phyloP scores from a whole-genome alignment of 331 rosid species.

The Malus hybrid region DNA sequence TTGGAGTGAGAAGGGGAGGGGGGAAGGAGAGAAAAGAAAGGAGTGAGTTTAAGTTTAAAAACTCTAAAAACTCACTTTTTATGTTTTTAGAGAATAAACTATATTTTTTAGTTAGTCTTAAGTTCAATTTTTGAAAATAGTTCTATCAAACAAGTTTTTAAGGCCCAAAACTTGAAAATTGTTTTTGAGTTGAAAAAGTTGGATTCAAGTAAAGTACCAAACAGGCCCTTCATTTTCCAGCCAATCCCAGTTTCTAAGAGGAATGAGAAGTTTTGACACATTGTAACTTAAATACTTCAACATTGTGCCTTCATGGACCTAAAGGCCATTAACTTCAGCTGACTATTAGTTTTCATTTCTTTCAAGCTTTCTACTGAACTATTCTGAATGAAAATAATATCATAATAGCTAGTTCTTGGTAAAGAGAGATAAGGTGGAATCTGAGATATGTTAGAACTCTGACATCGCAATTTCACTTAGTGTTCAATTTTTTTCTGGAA shows the following conservation, averaged over 20 bases:
- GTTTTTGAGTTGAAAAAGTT: no score
- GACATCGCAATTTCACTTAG: background rate
- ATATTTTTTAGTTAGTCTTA: no score
- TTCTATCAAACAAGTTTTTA: no score
- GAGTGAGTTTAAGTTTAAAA: no score
- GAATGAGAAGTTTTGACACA: background rate
- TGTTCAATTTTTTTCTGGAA: background rate
- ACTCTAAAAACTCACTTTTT: no score
- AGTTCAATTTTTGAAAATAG: no score
- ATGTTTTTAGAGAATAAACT: no score
- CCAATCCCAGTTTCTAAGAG: background rate
- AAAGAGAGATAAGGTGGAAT: background rate
- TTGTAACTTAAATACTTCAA: background rate
- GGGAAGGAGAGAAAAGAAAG: no score
- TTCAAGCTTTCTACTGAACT: background rate
- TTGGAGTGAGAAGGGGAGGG: no score
- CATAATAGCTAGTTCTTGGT: background rate
- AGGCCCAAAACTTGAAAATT: no score
- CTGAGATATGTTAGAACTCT: background rate
- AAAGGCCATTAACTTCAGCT: background rate
- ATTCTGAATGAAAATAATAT: background rate
- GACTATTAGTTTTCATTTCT: background rate
- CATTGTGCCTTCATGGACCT: conserved; percentile 1
- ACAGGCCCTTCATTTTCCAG: background rate
- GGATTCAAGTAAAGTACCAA: no score